Base-by-base conservation (phyloP, 164 flowering plant genomes). In the Aristolochia californica region DNA sequence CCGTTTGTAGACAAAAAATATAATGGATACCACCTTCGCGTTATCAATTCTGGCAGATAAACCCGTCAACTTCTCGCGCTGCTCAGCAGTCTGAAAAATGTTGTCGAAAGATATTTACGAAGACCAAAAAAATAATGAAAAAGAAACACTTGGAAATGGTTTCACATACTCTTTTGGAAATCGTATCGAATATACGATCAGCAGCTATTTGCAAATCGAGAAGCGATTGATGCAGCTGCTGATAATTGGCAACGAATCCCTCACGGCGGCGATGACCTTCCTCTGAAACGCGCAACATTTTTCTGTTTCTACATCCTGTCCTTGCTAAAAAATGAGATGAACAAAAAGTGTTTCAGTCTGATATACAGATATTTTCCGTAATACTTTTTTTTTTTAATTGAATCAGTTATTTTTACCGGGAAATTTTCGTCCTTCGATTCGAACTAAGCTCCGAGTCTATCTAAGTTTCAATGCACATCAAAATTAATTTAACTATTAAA, bases 281-380 rank as follows among this genome's bases (percentile, higher is more conserved):
- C 57, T 70, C 73, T 8, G 73, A 65, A 14, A 70, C 73, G 18
- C 69, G 69, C 47, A 70, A 63, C 73, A 61, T 70, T 25, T 34
- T 34, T 1, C 7, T 34, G 40, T 34, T 34, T 5, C 40, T 34
- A 7, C 10, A 5, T 34, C 10, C 40, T 12, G 40, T n/a, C n/a
- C n/a, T n/a, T n/a, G n/a, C n/a, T n/a, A n/a, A n/a, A n/a, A n/a
- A n/a, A n/a, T n/a, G n/a, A n/a, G n/a, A n/a, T n/a, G n/a, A n/a
- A n/a, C n/a, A 34, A 34, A 34, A 34, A 2, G 2, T 2, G 7
- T 12, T 3, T 12, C 5, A 34, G 10, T 5, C 40, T 34, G 40
- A 34, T 34, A 34, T 12, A 8, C 40, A 12, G 10, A 34, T 34
- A 8, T 7, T n/a, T n/a, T n/a, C 10, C 40, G 40, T 9, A 12